A percentile compares a stretch with the other conserved stretches of the same genome.
phyloP scores from a whole-genome alignment of 2,329 filamentous ascomycete species.

The Trichoderma atrobrunneum region DNA sequence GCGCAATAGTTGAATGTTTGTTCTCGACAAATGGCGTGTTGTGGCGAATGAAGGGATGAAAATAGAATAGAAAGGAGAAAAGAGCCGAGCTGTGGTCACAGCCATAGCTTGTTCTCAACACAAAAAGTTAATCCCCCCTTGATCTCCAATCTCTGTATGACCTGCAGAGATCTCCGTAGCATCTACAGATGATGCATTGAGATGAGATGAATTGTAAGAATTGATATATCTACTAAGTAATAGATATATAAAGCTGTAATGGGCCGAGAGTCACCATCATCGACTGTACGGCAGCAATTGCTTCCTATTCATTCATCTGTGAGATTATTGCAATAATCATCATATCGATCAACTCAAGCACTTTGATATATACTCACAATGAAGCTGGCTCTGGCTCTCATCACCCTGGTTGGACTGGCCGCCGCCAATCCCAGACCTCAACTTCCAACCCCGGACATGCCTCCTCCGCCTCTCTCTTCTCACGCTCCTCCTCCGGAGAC shows the following conservation, averaged over 20 bases:
- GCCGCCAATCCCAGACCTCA: constrained; percentile 28
- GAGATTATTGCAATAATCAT: not conserved
- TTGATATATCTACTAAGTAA: not conserved
- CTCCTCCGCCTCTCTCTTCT: constrained; percentile 28
- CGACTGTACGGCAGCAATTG: no score
- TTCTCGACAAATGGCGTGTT: not conserved
- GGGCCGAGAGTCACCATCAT: not conserved
- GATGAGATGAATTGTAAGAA: not conserved
- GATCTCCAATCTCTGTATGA: not conserved
- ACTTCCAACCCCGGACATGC: constrained; percentile 23
- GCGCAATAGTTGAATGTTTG: not conserved
- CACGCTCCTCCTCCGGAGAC: constrained; percentile 13
- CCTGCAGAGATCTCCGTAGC: not conserved
- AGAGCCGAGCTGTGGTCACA: not conserved
- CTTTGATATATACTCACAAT: constrained; percentile 21
- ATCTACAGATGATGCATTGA: not conserved
- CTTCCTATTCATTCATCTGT: not conserved
- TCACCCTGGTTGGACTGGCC: constrained; percentile 26
- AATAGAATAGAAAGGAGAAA: not conserved
- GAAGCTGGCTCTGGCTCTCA: constrained; percentile 27
- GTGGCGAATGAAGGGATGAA: not conserved
- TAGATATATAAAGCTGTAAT: not conserved
- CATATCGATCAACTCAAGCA: not conserved
- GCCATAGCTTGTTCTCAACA: not conserved
- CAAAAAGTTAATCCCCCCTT: not conserved